Conservation (phyloP, 2,329 filamentous ascomycete genomes). For the Akanthomyces muscarius region DNA sequence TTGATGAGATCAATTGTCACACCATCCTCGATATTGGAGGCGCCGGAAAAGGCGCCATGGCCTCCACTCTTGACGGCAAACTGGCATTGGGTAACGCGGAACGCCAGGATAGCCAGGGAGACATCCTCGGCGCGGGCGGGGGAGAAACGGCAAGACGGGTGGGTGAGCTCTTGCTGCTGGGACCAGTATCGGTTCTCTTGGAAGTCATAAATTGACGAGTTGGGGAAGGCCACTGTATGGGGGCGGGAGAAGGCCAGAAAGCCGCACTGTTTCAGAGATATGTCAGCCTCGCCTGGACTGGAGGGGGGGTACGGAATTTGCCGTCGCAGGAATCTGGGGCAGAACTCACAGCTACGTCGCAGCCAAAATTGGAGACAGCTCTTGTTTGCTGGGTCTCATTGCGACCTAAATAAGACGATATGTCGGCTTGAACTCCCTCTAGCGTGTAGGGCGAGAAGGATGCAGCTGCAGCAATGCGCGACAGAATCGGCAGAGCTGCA, state of each 20-base stretch:
- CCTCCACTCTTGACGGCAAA: slow-evolving; percentile 33
- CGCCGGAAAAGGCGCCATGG: slow-evolving; percentile 28
- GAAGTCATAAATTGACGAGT: slow-evolving; percentile 19
- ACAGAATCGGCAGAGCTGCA: not conserved
- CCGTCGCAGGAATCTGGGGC: not conserved
- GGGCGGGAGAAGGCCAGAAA: slow-evolving; percentile 22
- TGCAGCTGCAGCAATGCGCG: not conserved
- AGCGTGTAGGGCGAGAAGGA: slow-evolving; percentile 9
- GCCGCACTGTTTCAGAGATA: slow-evolving; percentile 19
- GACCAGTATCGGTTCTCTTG: slow-evolving; percentile 25
- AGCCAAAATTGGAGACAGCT: slow-evolving; percentile 2
- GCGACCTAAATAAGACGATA: not conserved
- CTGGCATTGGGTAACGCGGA: slow-evolving; percentile 26
- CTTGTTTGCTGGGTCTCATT: not conserved
- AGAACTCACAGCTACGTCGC: slow-evolving; percentile 15
- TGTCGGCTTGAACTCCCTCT: not conserved
- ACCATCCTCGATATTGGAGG: slow-evolving; percentile 27
- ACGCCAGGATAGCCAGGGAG: slow-evolving; percentile 25
- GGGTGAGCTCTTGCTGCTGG: slow-evolving; percentile 22
- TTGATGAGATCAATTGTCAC: slow-evolving; percentile 27
- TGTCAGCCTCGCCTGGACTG: not conserved
- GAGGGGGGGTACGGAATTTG: not conserved
- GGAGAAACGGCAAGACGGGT: slow-evolving; percentile 25
- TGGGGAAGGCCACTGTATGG: slow-evolving; percentile 19
- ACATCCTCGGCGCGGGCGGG: slow-evolving; percentile 26